These are phyloP conservation scores for Phytophthora sansomeana DNA, from an alignment of 352 stramenopile species.

Conservation along the genomic window DNA sequence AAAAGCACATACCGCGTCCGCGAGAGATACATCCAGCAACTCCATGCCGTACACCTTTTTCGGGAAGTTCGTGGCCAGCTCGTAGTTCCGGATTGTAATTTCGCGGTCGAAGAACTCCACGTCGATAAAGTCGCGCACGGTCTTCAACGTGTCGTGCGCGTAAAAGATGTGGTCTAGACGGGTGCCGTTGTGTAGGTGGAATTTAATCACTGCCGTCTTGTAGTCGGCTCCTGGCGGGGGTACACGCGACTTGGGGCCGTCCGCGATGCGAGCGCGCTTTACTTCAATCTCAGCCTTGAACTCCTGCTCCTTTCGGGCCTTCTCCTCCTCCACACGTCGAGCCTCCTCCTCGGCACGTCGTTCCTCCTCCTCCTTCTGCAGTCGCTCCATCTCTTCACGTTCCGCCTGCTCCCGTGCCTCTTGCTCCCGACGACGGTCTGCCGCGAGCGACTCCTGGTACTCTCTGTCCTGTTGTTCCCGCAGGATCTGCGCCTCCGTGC, in stretches of 20 bases:
- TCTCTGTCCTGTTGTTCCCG: slow-evolving; percentile 94
- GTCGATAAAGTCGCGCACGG: slow-evolving; percentile 83
- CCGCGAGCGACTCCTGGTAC: slow-evolving; percentile 92
- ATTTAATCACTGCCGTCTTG: slow-evolving; percentile 81
- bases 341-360: slow-evolving; percentile 38
- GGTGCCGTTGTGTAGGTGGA: slow-evolving; percentile 84
- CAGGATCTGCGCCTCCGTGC: slow-evolving; percentile 86
- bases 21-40: slow-evolving; percentile 65
- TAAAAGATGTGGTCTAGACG: slow-evolving; percentile 85
- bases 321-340: slow-evolving; percentile 34
- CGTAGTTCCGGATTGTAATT: slow-evolving; percentile 81
- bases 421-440: slow-evolving; percentile 87
- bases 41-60: slow-evolving; percentile 78
- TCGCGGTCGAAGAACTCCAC: slow-evolving; percentile 83
- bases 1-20: slow-evolving; percentile 63
- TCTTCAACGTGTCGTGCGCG: slow-evolving; percentile 79
- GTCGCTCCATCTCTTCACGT: slow-evolving; percentile 46
- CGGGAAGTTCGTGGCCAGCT: slow-evolving; percentile 88
- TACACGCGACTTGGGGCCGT: slow-evolving; percentile 55
- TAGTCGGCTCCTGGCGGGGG: slow-evolving; percentile 59
- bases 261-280: slow-evolving; percentile 60
- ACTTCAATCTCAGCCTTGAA: slow-evolving; percentile 55
- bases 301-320: slow-evolving; percentile 40
- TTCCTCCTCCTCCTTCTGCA: slow-evolving; percentile 52
- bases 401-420: slow-evolving; percentile 55